phyloP scores from a whole-genome alignment of 108 stramenopile genomes.

The Cyclotella atomus region DNA sequence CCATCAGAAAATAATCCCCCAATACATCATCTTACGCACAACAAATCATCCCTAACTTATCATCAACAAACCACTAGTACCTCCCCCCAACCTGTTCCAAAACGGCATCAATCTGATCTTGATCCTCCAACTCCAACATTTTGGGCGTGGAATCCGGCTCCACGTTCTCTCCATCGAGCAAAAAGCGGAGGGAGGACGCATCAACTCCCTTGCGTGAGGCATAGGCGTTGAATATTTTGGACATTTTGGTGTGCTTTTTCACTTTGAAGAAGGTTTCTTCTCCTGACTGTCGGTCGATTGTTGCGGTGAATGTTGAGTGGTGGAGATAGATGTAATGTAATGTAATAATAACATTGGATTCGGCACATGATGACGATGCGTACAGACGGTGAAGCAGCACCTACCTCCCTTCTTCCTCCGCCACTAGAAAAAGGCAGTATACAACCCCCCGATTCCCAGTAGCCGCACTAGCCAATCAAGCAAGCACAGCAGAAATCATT shows the following conservation, averaged over 20 bases:
- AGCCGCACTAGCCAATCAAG: too few relatives aligned
- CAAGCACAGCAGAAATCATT: too few relatives aligned
- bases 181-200: constrained; percentile 64
- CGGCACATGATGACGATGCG: too few relatives aligned
- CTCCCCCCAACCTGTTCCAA: constrained; percentile 53
- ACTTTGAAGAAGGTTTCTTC: constrained; percentile 87
- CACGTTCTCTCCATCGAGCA: constrained; percentile 80
- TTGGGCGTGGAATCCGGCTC: constrained; percentile 59
- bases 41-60: not conserved
- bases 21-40: too few relatives aligned
- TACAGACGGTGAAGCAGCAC: too few relatives aligned
- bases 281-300: constrained; percentile 45
- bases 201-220: constrained; percentile 75
- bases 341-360: too few relatives aligned
- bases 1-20: too few relatives aligned
- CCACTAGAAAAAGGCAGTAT: too few relatives aligned
- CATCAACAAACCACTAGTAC: not conserved
- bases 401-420: too few relatives aligned
- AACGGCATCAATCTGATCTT: constrained; percentile 88
- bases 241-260: constrained; percentile 81
- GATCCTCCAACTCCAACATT: constrained; percentile 79
- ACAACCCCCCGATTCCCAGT: too few relatives aligned
- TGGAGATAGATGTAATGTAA: too few relatives aligned
- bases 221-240: constrained; percentile 74
- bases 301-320: not conserved